Evolutionary conservation across 169 alveolate species (phyloP), one percentile per base, ranked within the genome.

Genomic region (Plasmodium berghei): DNA sequence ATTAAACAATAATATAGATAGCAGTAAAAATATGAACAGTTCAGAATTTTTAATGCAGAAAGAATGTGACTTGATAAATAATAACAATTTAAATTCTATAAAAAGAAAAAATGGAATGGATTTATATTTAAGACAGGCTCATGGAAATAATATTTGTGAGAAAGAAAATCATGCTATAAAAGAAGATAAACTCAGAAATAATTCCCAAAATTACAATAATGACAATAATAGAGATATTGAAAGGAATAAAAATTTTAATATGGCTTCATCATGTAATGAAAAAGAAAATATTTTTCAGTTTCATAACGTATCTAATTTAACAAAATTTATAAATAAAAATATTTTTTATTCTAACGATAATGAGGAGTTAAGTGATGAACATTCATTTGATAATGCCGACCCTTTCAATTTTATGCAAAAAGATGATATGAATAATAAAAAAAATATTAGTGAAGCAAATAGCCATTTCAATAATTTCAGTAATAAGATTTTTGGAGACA

Each of bases 291-390:
- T 83, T 9, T 83, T 83, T 58, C 83, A 69, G 3, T 83, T 83
- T 83, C 72, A 83, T 49, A 83, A 83, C 26, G 24, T 83, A 22
- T 83, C 85, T 2, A 67, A 83, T 49, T 40, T 83, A 54, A 83
- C 90, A n/a, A 67, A 83, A 24, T 83, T 83, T 54, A 83, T 83
- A 67, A 83, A 83, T 22, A 83, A 67, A 67, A 58, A 67, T 40
- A 67, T 83, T 18, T 80, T 80, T 48, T 66, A 62, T 18, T 5
- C 34, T 6, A 83, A 83, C 12, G 83, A 83, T 16, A 24, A 63
- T 18, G 67, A 55, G 12, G 28, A 16, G 2, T n/a, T 20, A n/a
- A 42, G 58, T 46, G 58, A 56, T 46, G 72, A 73, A 14, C 46
- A 46, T 4, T 77, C 70, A 10, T 40, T 66, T 6, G 66, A 26